Evolutionary conservation across 352 stramenopile species (phyloP).

Genomic region (Paralagenidium karlingii): DNA sequence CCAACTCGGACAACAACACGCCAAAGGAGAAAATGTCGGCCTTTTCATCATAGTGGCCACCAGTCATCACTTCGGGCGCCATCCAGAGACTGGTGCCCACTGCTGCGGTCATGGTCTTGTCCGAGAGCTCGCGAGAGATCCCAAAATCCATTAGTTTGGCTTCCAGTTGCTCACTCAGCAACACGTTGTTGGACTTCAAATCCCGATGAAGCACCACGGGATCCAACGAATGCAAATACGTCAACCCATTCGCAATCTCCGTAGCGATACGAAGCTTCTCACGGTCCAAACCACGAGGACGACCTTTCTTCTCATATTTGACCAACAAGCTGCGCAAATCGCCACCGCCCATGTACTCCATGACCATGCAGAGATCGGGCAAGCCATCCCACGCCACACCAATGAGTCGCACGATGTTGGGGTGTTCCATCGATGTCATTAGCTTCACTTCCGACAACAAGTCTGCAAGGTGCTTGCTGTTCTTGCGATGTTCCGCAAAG

Average conservation of each 20-base stretch:
- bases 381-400: slow-evolving; percentile 38
- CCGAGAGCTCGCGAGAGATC: slow-evolving; percentile 38
- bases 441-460: slow-evolving; percentile 24
- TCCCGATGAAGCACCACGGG: slow-evolving; percentile 54
- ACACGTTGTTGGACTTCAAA: slow-evolving; percentile 52
- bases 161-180: slow-evolving; percentile 22
- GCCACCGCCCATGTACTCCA: slow-evolving; percentile 43
- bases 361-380: slow-evolving; percentile 42
- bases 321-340: slow-evolving; percentile 37
- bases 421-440: slow-evolving; percentile 28
- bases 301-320: slow-evolving; percentile 17
- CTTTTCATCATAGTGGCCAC: slow-evolving; percentile 37
- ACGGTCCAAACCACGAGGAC: slow-evolving; percentile 14
- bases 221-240: slow-evolving; percentile 46
- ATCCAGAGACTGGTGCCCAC: slow-evolving; percentile 51
- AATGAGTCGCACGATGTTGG: slow-evolving; percentile 55
- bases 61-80: slow-evolving; percentile 37
- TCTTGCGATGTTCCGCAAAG: slow-evolving; percentile 1
- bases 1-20: slow-evolving; percentile 45
- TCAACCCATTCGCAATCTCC: slow-evolving; percentile 40
- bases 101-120: slow-evolving; percentile 50
- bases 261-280: slow-evolving; percentile 48
- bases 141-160: slow-evolving; percentile 56
- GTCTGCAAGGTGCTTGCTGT: neutral
- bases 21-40: slow-evolving; percentile 53